phyloP scores from a whole-genome alignment of 78 protist genomes.

The Dictyostelium purpureum region DNA sequence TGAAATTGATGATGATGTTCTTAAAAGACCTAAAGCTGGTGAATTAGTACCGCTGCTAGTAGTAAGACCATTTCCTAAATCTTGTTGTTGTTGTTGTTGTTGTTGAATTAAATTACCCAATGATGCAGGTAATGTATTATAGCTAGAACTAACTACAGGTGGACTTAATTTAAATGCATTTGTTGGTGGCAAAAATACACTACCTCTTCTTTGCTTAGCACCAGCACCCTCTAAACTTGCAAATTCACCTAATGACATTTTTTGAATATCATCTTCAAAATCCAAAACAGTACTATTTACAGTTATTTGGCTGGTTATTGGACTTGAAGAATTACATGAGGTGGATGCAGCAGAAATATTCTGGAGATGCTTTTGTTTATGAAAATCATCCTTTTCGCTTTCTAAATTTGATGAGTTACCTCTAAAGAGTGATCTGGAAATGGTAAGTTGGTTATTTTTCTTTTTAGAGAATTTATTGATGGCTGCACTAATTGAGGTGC shows the following conservation, averaged over 20 bases:
- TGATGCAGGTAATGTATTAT: slow-evolving; percentile 13
- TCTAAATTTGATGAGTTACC: slow-evolving; percentile 48
- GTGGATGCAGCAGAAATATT: background rate
- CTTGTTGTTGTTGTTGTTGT: slow-evolving; percentile 2
- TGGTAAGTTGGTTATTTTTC: background rate
- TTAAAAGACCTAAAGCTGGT: background rate
- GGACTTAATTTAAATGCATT: background rate
- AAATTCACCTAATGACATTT: background rate
- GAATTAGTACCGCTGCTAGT: background rate
- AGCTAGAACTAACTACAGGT: slow-evolving; percentile 1
- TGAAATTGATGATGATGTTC: background rate
- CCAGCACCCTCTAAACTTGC: background rate
- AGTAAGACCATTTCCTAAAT: background rate
- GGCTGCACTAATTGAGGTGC: background rate
- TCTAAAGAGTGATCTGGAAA: slow-evolving; percentile 13
- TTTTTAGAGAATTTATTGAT: background rate
- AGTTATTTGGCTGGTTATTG: slow-evolving; percentile 10
- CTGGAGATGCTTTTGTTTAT: background rate
- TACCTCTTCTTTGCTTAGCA: background rate
- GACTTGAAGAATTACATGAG: background rate
- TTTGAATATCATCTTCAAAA: slow-evolving; percentile 37
- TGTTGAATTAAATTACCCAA: background rate
- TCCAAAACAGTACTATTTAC: slow-evolving; percentile 8
- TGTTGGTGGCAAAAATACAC: slow-evolving; percentile 44
- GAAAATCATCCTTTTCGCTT: background rate